phyloP scores from a whole-genome alignment of 2,329 filamentous ascomycete genomes.

The Aureobasidium lini region DNA sequence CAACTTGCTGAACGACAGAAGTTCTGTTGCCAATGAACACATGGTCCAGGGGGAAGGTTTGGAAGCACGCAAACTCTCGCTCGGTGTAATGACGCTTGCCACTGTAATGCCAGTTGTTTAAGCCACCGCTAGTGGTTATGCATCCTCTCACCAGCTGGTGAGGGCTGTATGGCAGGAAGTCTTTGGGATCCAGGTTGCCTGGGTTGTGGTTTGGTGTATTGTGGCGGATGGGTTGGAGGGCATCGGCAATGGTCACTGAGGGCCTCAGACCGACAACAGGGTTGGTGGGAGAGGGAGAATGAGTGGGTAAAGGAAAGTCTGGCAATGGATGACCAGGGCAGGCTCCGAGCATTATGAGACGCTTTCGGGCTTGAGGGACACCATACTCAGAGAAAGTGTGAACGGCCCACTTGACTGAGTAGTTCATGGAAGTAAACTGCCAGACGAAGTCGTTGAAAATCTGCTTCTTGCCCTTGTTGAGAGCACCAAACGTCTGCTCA shows the following conservation, averaged over 20 bases:
- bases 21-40: constrained; percentile 42
- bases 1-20: constrained; percentile 56
- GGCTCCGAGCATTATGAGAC: constrained; percentile 47
- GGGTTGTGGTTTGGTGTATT: constrained; percentile 27
- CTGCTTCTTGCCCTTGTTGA: constrained; percentile 38
- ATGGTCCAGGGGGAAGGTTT: constrained; percentile 60
- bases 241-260: constrained; percentile 35
- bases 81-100: constrained; percentile 57
- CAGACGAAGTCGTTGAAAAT: constrained; percentile 56
- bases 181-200: constrained; percentile 33
- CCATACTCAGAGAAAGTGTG: constrained; percentile 45
- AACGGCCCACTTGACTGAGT: constrained; percentile 63
- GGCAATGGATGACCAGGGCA: constrained; percentile 65
- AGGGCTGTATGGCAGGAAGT: constrained; percentile 37
- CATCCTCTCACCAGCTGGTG: constrained; percentile 45
- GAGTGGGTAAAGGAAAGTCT: constrained; percentile 46
- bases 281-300: constrained; percentile 19
- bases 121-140: constrained; percentile 56
- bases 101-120: constrained; percentile 56
- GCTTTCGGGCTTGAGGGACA: constrained; percentile 40
- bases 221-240: constrained; percentile 34
- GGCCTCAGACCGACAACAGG: constrained; percentile 21
- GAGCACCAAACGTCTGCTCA: constrained; percentile 69
- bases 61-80: constrained; percentile 60
- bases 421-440: constrained; percentile 58